phyloP scores from a whole-genome alignment of 2,329 filamentous ascomycete genomes.

The Cordyceps pruinosa region DNA sequence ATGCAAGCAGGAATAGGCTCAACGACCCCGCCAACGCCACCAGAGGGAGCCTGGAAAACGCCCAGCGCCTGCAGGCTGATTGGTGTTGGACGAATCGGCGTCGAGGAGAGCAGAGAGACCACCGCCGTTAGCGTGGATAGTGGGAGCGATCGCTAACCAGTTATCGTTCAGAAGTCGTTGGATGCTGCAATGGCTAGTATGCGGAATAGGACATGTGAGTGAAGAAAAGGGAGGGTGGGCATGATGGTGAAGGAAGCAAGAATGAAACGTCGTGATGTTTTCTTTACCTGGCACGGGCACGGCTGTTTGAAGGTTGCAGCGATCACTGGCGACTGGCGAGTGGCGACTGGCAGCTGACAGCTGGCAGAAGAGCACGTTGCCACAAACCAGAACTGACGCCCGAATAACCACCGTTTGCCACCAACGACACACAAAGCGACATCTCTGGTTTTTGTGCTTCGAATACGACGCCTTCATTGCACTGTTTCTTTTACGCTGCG shows the following conservation, averaged over 20 bases:
- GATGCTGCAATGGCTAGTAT: background rate
- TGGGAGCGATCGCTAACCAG: constrained; percentile 1
- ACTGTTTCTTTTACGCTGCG: no score
- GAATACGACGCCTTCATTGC: no score
- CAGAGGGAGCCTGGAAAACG: constrained; percentile 10
- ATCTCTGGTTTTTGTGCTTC: background rate
- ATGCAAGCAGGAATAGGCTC: background rate
- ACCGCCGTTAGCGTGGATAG: background rate
- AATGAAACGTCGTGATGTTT: background rate
- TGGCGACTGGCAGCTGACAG: no score
- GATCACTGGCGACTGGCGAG: no score
- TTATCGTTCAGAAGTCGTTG: background rate
- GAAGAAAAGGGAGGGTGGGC: background rate
- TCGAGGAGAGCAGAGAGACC: background rate
- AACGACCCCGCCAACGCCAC: constrained; percentile 2
- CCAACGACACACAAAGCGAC: background rate
- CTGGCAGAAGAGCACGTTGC: background rate
- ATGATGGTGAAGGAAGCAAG: background rate
- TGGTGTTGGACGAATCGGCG: constrained; percentile 9
- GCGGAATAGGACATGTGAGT: background rate
- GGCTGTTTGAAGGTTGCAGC: background rate
- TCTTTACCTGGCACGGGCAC: background rate
- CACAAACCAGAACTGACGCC: no score
- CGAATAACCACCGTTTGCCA: background rate
- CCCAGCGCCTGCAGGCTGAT: constrained; percentile 8